Base-by-base conservation (phyloP, 2,329 filamentous ascomycete genomes). In the Phaeosphaeria sp. region DNA sequence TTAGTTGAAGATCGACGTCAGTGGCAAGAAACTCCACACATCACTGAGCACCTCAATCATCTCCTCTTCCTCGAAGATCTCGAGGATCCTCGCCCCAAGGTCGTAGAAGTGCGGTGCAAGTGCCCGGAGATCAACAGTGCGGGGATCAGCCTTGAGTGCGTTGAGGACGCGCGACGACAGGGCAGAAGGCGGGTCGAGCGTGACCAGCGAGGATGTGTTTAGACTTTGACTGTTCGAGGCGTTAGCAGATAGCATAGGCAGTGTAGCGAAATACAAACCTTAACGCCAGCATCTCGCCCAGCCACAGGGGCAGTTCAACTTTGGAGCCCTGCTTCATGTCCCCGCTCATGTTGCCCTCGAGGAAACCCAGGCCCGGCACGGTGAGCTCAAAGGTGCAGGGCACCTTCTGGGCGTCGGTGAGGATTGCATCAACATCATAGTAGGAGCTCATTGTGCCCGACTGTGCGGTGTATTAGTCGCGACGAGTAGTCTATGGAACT, bases 381-480 rank as follows among this genome's bases (percentile, higher is more conserved):
- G 94, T 91, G 72, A 97, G 86, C 73, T 97, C 91, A 79, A 98
- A 97, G 51, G 91, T 96, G 81, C 93, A 97, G 42, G 95, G 94
- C 30, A 97, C 87, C 91, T 97, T 98, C 89, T 97, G 92, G 49
- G 91, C 88, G 76, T 95, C 91, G 9, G 92, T 95, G 45, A 95
- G 84, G 79, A 96, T 95, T 60, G 90, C 85, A 69, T 93, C 89
- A 56, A 94, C 86, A 75, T 93, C 89, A 82, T 95, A 96, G 82
- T 96, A 96, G 39, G 90, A 91, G 43, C 66, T 68, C 80, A 82
- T 82, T 17, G 17, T 62, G 47, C 27, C 22, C 33, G 22, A 15
- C 9, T 44, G 21, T 4, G 18, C 13, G 27, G 17, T 4, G 13
- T 39, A n/a, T 39, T 39, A 39, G 36, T 39, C 17, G n/a, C 17